A percentile compares a stretch with the other conserved stretches of the same genome.
phyloP scores from a whole-genome alignment of 1,284 basidiomycete genomes.

The Puccinia novopanici region DNA sequence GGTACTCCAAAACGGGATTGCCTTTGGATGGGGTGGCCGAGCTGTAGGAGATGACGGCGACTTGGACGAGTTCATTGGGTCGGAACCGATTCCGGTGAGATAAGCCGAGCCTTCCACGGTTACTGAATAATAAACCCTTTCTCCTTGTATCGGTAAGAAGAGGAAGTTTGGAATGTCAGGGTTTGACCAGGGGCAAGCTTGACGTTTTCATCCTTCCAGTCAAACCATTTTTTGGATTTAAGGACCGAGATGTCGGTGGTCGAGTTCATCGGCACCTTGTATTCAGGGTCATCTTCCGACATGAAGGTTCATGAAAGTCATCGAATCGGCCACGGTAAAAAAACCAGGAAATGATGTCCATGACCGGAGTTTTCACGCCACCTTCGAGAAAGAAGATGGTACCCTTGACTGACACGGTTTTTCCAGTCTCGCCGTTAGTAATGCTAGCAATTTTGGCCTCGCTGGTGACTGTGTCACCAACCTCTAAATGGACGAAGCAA shows the following conservation, averaged over 20 bases:
- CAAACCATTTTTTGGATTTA: too few species aligned
- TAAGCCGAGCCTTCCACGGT: too few species aligned
- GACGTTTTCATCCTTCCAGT: too few species aligned
- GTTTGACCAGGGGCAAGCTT: too few species aligned
- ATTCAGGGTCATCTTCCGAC: too few species aligned
- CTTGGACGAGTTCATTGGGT: constrained; percentile 70
- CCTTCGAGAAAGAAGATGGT: constrained; percentile 79
- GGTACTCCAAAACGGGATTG: constrained; percentile 89
- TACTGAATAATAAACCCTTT: too few species aligned
- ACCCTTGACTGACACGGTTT: constrained; percentile 75
- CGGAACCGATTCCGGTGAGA: constrained; percentile 65
- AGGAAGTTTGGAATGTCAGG: too few species aligned
- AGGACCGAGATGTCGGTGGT: too few species aligned
- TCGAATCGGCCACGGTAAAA: too few species aligned
- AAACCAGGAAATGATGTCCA: constrained; percentile 93
- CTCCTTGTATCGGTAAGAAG: too few species aligned
- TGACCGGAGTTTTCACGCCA: constrained; percentile 69
- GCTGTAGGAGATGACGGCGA: constrained; percentile 81
- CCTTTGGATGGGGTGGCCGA: constrained; percentile 78
- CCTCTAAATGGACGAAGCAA: constrained; percentile 59
- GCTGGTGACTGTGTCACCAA: constrained; percentile 85
- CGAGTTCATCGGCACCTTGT: too few species aligned
- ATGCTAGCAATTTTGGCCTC: constrained; percentile 86
- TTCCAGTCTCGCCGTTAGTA: constrained; percentile 86
- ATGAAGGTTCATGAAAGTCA: too few species aligned